Evolutionary conservation across 129 eudicot genomes (phyloP).

Genomic region (Glebionis coronaria): DNA sequence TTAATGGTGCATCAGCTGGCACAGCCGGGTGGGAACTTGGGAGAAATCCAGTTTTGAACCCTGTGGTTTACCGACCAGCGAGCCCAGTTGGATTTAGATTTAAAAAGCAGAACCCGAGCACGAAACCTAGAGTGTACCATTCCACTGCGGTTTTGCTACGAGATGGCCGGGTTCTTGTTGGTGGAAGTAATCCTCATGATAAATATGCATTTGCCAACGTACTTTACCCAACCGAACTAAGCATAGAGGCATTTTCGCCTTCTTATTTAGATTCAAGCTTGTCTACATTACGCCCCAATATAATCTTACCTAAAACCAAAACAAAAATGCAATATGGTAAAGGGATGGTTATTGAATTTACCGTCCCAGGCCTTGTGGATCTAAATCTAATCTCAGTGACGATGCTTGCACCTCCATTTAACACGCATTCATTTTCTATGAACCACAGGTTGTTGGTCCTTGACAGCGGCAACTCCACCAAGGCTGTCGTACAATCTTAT

Average conservation of each 20-base stretch:
- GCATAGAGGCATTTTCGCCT: neutral
- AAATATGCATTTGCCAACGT: neutral
- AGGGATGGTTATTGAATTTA: neutral
- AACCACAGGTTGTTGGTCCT: slow-evolving; percentile 1
- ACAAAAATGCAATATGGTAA: neutral
- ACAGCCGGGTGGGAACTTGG: neutral
- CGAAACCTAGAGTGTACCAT: neutral
- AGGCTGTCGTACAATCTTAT: neutral
- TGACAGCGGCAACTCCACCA: neutral
- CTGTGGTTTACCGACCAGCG: neutral
- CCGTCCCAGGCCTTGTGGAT: neutral
- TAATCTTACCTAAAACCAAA: neutral
- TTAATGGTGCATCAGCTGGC: neutral
- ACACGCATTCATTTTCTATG: neutral
- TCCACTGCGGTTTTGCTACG: neutral
- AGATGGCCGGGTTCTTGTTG: neutral
- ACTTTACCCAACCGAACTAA: neutral
- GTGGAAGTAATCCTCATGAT: slow-evolving; percentile 1
- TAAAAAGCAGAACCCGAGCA: neutral
- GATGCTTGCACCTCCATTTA: neutral
- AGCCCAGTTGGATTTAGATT: neutral
- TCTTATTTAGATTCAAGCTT: neutral
- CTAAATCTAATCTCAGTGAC: neutral
- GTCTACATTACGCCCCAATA: neutral
- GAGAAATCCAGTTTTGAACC: neutral